Conservation (phyloP, 495 filamentous ascomycete species). For the Recurvomyces mirabilis region DNA sequence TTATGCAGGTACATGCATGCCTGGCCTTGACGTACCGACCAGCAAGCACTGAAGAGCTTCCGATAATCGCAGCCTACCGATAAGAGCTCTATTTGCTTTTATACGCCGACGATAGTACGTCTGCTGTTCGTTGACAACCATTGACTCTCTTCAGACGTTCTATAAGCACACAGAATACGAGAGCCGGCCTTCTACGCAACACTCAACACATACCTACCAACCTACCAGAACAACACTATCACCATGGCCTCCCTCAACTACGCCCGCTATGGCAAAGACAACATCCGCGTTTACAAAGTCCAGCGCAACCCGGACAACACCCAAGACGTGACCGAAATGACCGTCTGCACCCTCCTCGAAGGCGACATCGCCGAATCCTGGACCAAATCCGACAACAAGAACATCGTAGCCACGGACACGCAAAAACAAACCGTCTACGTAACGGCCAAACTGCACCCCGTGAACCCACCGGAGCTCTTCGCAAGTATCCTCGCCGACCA, state of each 20-base stretch:
- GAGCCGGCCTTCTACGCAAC: too few relatives aligned
- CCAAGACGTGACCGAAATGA: slow-evolving; percentile 90
- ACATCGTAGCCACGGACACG: slow-evolving; percentile 90
- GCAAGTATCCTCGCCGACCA: slow-evolving; percentile 72
- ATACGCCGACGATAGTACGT: too few relatives aligned
- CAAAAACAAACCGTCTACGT: slow-evolving; percentile 98
- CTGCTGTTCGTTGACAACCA: too few relatives aligned
- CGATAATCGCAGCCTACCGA: too few relatives aligned
- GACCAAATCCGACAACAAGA: slow-evolving; percentile 87
- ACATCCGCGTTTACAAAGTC: slow-evolving; percentile 94
- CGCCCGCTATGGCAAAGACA: slow-evolving; percentile 53
- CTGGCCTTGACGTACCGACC: too few relatives aligned
- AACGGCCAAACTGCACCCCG: slow-evolving; percentile 83
- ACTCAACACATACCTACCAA: too few relatives aligned
- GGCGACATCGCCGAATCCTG: slow-evolving; percentile 89
- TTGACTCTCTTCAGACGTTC: too few relatives aligned
- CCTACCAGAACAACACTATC: too few relatives aligned
- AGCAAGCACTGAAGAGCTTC: too few relatives aligned
- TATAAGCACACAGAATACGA: too few relatives aligned
- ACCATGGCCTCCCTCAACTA: slow-evolving; percentile 31
- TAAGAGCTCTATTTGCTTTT: too few relatives aligned
- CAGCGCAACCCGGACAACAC: slow-evolving; percentile 59
- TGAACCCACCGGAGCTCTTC: slow-evolving; percentile 88
- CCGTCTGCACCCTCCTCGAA: slow-evolving; percentile 78
- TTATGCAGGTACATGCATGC: too few relatives aligned